Percentiles rank a stretch among this genome's conserved stretches.
Conservation (phyloP, 768 basidiomycete genomes). For the Phanerodontia chrysosporium region DNA sequence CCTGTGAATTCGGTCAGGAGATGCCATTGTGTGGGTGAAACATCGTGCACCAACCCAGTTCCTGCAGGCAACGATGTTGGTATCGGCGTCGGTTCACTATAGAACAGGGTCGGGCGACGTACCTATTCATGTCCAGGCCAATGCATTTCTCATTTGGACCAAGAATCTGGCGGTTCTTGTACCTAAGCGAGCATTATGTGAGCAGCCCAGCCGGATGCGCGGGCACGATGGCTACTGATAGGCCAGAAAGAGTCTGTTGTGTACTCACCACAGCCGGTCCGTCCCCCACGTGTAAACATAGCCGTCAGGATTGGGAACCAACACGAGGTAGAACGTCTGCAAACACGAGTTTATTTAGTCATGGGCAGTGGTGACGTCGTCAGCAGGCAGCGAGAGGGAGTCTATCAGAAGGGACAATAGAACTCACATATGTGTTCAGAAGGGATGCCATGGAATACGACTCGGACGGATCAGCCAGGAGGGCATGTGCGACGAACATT, state of each 20-base stretch:
- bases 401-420: not conserved
- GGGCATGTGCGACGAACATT: slow-evolving; percentile 68
- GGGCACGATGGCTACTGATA: not conserved
- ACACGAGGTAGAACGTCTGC: slow-evolving; percentile 65
- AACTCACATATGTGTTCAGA: slow-evolving; percentile 49
- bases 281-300: slow-evolving; percentile 70
- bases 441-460: slow-evolving; percentile 42
- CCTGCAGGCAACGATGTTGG: slow-evolving; percentile 31
- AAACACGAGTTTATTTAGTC: not conserved
- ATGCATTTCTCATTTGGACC: slow-evolving; percentile 47
- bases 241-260: not conserved
- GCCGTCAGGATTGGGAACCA: slow-evolving; percentile 66
- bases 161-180: slow-evolving; percentile 65
- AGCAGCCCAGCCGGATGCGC: not conserved
- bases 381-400: not conserved
- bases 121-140: slow-evolving; percentile 81
- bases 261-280: slow-evolving; percentile 58
- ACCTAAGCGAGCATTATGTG: slow-evolving; percentile 32
- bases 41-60: slow-evolving; percentile 48
- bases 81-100: not conserved
- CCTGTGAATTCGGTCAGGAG: slow-evolving; percentile 35
- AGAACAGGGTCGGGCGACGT: slow-evolving; percentile 6
- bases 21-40: not conserved
- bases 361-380: not conserved
- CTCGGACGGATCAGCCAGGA: slow-evolving; percentile 49